Evolutionary conservation across 2,329 filamentous ascomycete genomes (phyloP).

Genomic region (Apiospora malaysiana): DNA sequence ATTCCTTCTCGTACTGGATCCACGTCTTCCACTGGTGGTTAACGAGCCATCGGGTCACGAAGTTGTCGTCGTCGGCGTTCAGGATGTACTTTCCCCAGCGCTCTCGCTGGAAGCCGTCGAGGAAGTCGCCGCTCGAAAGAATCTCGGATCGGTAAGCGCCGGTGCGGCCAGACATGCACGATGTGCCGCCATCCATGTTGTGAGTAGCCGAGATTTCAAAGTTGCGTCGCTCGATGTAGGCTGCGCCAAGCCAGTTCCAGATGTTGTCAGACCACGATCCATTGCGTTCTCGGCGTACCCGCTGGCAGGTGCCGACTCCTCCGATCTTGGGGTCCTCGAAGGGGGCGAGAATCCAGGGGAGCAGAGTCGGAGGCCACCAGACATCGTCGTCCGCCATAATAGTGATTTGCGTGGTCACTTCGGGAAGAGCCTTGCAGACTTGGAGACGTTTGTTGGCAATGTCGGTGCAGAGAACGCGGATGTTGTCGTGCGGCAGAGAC

Average conservation of each 20-base stretch:
- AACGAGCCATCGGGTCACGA: slow-evolving; percentile 95
- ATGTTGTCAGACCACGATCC: slow-evolving; percentile 65
- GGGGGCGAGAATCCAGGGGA: slow-evolving; percentile 91
- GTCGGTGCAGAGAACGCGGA: slow-evolving; percentile 76
- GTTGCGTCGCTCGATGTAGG: slow-evolving; percentile 92
- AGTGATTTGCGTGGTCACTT: slow-evolving; percentile 82
- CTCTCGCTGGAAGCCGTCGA: slow-evolving; percentile 89
- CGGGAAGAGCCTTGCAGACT: slow-evolving; percentile 87
- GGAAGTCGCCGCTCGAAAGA: slow-evolving; percentile 82
- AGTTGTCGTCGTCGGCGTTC: slow-evolving; percentile 98
- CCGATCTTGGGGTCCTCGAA: slow-evolving; percentile 86
- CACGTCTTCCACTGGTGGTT: slow-evolving; percentile 91
- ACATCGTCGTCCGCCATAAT: slow-evolving; percentile 97
- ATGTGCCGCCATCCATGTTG: slow-evolving; percentile 93
- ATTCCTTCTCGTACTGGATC: slow-evolving; percentile 91
- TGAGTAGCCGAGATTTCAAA: slow-evolving; percentile 97
- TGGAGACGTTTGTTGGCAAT: slow-evolving; percentile 96
- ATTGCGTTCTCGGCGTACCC: slow-evolving; percentile 73
- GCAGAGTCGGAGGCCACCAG: slow-evolving; percentile 83
- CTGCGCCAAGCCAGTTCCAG: slow-evolving; percentile 89
- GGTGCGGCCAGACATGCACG: slow-evolving; percentile 93
- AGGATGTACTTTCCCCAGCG: slow-evolving; percentile 88
- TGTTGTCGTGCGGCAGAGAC: slow-evolving; percentile 63
- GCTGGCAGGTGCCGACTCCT: slow-evolving; percentile 90
- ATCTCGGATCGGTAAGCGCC: slow-evolving; percentile 92